Evolutionary conservation across 1,284 basidiomycete genomes (phyloP).

Genomic region (Ceratobasidium sp.): DNA sequence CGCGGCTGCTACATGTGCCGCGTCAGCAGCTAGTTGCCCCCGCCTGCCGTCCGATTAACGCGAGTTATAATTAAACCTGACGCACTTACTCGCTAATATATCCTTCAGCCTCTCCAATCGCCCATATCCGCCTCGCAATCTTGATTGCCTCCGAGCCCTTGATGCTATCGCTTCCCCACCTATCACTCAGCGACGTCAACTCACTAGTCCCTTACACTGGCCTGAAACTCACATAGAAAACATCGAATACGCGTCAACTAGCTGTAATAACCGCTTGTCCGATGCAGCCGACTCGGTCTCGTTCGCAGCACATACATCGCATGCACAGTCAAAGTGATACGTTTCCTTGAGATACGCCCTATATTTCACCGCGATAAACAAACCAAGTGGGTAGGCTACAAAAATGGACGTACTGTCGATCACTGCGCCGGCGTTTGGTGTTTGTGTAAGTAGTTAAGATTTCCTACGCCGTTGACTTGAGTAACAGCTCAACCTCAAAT

Average conservation of each 20-base stretch:
- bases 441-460: constrained; percentile 65
- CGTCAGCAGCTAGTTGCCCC: constrained; percentile 65
- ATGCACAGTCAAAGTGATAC: constrained; percentile 66
- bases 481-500: background rate
- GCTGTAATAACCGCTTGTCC: constrained; percentile 53
- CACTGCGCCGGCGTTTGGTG: constrained; percentile 58
- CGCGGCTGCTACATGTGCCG: constrained; percentile 61
- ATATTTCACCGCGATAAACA: background rate
- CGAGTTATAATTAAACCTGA: background rate
- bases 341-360: constrained; percentile 57
- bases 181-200: constrained; percentile 52
- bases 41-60: constrained; percentile 44
- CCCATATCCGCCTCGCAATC: constrained; percentile 60
- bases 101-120: constrained; percentile 61
- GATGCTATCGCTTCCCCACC: constrained; percentile 56
- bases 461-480: constrained; percentile 53
- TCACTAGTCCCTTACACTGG: background rate
- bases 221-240: constrained; percentile 15
- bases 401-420: constrained; percentile 55
- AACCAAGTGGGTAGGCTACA: background rate
- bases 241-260: constrained; percentile 53
- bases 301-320: constrained; percentile 61
- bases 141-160: constrained; percentile 58
- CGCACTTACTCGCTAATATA: constrained; percentile 59
- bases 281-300: constrained; percentile 56